Percentiles rank a stretch among this genome's conserved stretches.
Evolutionary conservation across 306 rosid genomes (phyloP).

Genomic region (Amphicarpaea edgeworthii): DNA sequence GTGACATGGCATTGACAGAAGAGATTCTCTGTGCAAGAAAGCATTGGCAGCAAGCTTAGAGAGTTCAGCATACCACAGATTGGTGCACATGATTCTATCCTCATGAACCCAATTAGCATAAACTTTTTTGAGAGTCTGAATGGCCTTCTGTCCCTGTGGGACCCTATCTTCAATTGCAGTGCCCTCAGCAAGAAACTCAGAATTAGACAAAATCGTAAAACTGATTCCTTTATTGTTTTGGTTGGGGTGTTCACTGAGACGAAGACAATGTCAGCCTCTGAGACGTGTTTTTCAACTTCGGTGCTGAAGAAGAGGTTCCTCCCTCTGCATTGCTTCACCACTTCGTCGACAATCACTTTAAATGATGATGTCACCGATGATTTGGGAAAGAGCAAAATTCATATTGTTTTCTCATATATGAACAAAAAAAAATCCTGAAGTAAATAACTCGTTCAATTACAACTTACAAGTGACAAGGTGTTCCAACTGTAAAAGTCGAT

Average conservation of each 20-base stretch:
- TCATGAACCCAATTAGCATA: conserved; percentile 86
- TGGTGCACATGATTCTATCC: conserved; percentile 74
- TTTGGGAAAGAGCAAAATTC: too few species aligned
- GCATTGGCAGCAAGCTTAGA: conserved; percentile 97
- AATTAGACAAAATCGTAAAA: conserved; percentile 83
- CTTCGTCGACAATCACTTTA: too few species aligned
- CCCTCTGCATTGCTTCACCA: conserved; percentile 65
- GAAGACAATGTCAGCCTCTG: conserved; percentile 79
- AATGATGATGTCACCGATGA: too few species aligned
- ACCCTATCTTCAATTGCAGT: conserved; percentile 88
- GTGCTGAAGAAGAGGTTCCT: conserved; percentile 64
- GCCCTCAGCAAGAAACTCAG: conserved; percentile 94
- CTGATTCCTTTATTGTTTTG: conserved; percentile 77
- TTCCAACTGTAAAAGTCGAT: background rate
- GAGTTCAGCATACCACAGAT: conserved; percentile 91
- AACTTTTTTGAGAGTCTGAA: conserved; percentile 58
- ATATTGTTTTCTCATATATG: too few species aligned
- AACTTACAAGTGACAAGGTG: background rate
- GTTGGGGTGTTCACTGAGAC: conserved; percentile 93
- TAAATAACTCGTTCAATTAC: background rate
- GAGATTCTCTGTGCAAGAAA: conserved; percentile 92
- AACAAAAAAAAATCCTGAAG: too few species aligned
- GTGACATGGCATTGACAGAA: conserved; percentile 92
- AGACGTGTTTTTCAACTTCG: conserved; percentile 74
- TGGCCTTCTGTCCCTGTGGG: conserved; percentile 74